Evolutionary conservation across 2,329 filamentous ascomycete genomes (phyloP).

Genomic region (Aspergillus sp.): DNA sequence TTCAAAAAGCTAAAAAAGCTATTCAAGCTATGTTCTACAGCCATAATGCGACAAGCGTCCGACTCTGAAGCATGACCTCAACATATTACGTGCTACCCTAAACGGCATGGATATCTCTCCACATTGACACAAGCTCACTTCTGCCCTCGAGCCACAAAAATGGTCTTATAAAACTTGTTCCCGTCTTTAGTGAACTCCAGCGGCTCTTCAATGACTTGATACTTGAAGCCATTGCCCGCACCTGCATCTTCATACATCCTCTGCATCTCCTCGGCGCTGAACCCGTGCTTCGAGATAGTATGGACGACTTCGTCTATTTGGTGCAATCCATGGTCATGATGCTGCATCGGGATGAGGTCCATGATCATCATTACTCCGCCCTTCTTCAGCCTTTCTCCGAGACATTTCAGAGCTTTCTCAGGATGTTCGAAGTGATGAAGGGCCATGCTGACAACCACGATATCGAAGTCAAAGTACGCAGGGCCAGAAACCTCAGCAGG

Average conservation of each 20-base stretch:
- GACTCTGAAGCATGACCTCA: background rate
- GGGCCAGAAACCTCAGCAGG: conserved; percentile 62
- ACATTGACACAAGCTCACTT: conserved; percentile 10
- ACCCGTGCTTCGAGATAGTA: conserved; percentile 70
- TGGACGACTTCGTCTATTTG: conserved; percentile 42
- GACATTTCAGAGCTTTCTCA: conserved; percentile 59
- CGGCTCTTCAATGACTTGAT: conserved; percentile 58
- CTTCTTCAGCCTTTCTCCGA: conserved; percentile 65
- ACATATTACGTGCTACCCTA: background rate
- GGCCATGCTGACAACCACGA: conserved; percentile 65
- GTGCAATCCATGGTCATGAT: conserved; percentile 29
- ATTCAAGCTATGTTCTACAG: background rate
- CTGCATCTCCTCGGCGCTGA: conserved; percentile 63
- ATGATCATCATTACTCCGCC: conserved; percentile 71
- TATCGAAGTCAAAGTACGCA: conserved; percentile 71
- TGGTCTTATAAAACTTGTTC: conserved; percentile 30
- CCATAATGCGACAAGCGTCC: background rate
- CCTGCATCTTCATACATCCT: conserved; percentile 69
- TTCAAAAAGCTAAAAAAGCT: background rate
- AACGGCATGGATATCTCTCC: background rate
- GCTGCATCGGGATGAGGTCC: conserved; percentile 65
- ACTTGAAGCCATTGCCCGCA: conserved; percentile 59
- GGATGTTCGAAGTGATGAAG: conserved; percentile 73
- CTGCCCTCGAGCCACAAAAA: conserved; percentile 40
- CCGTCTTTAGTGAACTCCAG: conserved; percentile 48